Percentiles rank a stretch among this genome's conserved stretches.
phyloP scores from a whole-genome alignment of 805 yeast genomes.

The Kluyveromyces lactis region DNA sequence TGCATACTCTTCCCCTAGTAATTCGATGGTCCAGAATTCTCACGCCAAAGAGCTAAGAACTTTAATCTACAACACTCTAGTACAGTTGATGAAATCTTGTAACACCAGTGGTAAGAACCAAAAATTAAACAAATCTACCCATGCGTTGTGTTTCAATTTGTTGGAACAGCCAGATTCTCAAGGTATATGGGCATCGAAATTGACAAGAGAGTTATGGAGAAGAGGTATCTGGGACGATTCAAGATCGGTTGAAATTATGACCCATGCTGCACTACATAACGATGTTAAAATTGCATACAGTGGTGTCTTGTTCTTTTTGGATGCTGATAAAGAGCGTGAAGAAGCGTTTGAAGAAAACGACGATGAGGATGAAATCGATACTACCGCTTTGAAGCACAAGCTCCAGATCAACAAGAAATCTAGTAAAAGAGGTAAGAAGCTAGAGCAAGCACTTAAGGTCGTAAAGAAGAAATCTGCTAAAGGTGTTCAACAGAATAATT shows the following conservation, averaged over 20 bases:
- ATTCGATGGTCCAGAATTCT: constrained; percentile 38
- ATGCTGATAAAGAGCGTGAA: constrained; percentile 78
- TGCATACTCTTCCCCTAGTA: constrained; percentile 49
- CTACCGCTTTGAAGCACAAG: constrained; percentile 68
- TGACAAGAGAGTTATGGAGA: constrained; percentile 94
- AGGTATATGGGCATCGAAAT: constrained; percentile 93
- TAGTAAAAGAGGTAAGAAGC: constrained; percentile 68
- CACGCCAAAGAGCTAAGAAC: constrained; percentile 78
- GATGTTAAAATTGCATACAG: constrained; percentile 82
- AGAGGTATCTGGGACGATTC: constrained; percentile 98
- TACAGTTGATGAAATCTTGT: constrained; percentile 69
- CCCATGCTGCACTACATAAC: constrained; percentile 85
- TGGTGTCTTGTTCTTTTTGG: constrained; percentile 85
- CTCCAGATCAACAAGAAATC: constrained; percentile 77
- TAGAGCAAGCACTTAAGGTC: constrained; percentile 64
- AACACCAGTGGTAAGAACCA: constrained; percentile 88
- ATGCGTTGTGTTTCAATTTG: constrained; percentile 82
- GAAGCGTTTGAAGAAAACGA: constrained; percentile 68
- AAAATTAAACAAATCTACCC: constrained; percentile 81
- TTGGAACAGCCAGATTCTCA: constrained; percentile 72
- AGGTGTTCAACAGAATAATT: constrained; percentile 34
- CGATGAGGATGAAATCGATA: constrained; percentile 65
- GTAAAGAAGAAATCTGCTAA: constrained; percentile 57
- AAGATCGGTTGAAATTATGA: constrained; percentile 94
- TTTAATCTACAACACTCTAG: constrained; percentile 72